These are phyloP conservation scores for Chionographis japonica DNA, from an alignment of 106 monocot species.

Conservation along the genomic window DNA sequence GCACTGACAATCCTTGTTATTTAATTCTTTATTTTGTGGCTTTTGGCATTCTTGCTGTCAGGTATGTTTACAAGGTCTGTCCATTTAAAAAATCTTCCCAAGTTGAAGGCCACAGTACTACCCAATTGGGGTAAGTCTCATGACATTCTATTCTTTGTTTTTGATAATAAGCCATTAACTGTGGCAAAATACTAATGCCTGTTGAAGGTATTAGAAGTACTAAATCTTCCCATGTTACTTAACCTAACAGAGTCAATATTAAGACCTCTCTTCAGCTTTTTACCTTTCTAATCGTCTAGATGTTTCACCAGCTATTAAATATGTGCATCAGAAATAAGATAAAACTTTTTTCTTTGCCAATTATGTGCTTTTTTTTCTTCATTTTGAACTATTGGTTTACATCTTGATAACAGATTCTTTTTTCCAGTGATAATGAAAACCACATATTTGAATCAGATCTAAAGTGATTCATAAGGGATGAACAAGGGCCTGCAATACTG, in stretches of 20 bases:
- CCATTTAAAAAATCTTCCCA: slow-evolving; percentile 94
- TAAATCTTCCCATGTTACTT: not conserved
- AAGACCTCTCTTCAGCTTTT: not conserved
- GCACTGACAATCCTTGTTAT: not conserved
- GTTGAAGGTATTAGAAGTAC: not conserved
- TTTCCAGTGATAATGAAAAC: too few species aligned
- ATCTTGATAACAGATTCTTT: too few species aligned
- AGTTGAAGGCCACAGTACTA: slow-evolving; percentile 79
- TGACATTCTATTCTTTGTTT: not conserved
- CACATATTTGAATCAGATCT: too few species aligned
- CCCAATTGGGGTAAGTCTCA: slow-evolving; percentile 72
- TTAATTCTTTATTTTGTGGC: not conserved
- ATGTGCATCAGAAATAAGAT: too few species aligned
- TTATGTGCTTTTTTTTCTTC: too few species aligned
- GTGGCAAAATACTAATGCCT: not conserved
- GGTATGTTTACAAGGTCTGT: slow-evolving; percentile 97
- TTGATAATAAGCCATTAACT: not conserved
- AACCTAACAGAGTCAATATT: too few species aligned
- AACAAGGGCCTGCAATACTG: too few species aligned
- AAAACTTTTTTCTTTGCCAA: too few species aligned
- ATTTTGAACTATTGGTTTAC: too few species aligned
- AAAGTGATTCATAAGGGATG: too few species aligned
- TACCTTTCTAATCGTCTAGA: not conserved
- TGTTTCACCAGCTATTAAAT: too few species aligned
- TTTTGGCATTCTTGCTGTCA: slow-evolving; percentile 24